phyloP scores from a whole-genome alignment of 2,329 filamentous ascomycete genomes.

The Volutella citrinella region DNA sequence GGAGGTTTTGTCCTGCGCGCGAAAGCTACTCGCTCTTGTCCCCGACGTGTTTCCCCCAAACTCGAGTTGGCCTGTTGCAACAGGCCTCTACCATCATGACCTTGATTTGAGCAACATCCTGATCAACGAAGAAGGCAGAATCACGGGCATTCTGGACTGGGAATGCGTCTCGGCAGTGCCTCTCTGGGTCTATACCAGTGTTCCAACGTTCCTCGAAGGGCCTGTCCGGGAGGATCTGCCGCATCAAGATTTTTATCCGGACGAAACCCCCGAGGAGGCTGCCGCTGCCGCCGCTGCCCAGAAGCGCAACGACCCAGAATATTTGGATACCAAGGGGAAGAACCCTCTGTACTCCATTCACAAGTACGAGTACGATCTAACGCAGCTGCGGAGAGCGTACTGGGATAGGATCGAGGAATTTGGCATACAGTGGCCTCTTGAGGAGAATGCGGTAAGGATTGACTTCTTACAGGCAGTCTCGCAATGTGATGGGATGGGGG shows the following conservation, averaged over 20 bases:
- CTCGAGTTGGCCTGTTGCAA: constrained; percentile 25
- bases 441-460: too few relatives aligned
- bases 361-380: constrained; percentile 38
- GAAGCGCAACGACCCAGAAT: constrained; percentile 10
- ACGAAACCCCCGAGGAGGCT: constrained; percentile 20
- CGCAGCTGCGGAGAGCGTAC: constrained; percentile 32
- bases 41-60: constrained; percentile 29
- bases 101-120: constrained; percentile 38
- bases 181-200: constrained; percentile 32
- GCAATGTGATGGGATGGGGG: too few relatives aligned
- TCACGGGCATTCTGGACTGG: constrained; percentile 41
- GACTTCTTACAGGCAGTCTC: too few relatives aligned
- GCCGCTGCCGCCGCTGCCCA: background rate
- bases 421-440: too few relatives aligned
- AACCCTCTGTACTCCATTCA: constrained; percentile 39
- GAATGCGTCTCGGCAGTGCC: constrained; percentile 40
- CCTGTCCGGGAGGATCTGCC: constrained; percentile 29
- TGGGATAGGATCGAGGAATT: constrained; percentile 27
- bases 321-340: constrained; percentile 37
- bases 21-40: constrained; percentile 28
- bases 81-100: constrained; percentile 34
- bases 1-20: constrained; percentile 17
- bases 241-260: constrained; percentile 25
- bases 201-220: constrained; percentile 33
- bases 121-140: constrained; percentile 31